These are phyloP conservation scores for Leptoxyphium fumago DNA, from an alignment of 2,329 filamentous ascomycete genomes.

Conservation along the genomic window DNA sequence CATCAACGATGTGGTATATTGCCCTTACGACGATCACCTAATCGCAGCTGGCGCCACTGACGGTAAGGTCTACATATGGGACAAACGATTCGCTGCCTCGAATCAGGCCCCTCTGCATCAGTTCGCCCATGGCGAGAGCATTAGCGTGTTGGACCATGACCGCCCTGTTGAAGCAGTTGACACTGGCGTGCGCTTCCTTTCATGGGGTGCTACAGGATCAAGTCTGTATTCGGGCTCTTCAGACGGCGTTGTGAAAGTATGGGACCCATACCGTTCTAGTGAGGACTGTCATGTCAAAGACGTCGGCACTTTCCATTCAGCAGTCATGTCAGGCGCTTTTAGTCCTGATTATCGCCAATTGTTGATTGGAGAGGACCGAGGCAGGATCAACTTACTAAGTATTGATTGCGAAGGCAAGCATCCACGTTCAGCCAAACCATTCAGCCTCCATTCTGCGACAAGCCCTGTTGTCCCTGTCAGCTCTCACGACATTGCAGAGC, in stretches of 20 bases:
- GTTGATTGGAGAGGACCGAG: constrained; percentile 39
- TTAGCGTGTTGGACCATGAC: constrained; percentile 33
- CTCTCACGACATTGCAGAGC: constrained; percentile 7
- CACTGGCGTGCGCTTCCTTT: constrained; percentile 42
- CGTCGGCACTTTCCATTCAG: constrained; percentile 33
- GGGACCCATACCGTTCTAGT: constrained; percentile 40
- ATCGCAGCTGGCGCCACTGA: constrained; percentile 47
- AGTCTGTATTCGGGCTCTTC: constrained; percentile 46
- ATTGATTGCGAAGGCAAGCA: constrained; percentile 16
- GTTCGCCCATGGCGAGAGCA: constrained; percentile 35
- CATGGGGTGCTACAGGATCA: constrained; percentile 39
- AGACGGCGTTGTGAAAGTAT: constrained; percentile 44
- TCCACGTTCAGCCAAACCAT: constrained; percentile 8
- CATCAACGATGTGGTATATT: constrained; percentile 42
- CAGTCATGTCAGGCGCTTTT: constrained; percentile 44
- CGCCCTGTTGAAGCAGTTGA: constrained; percentile 36
- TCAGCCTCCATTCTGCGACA: constrained; percentile 11
- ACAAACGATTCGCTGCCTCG: constrained; percentile 28
- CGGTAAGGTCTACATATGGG: constrained; percentile 46
- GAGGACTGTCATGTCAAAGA: constrained; percentile 39
- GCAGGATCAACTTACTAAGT: constrained; percentile 26
- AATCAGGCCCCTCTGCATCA: constrained; percentile 31
- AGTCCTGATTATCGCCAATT: constrained; percentile 41
- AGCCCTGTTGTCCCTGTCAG: constrained; percentile 1
- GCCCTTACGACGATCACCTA: constrained; percentile 33